Conservation (phyloP, 306 rosid species). For the Lotus japonicus region DNA sequence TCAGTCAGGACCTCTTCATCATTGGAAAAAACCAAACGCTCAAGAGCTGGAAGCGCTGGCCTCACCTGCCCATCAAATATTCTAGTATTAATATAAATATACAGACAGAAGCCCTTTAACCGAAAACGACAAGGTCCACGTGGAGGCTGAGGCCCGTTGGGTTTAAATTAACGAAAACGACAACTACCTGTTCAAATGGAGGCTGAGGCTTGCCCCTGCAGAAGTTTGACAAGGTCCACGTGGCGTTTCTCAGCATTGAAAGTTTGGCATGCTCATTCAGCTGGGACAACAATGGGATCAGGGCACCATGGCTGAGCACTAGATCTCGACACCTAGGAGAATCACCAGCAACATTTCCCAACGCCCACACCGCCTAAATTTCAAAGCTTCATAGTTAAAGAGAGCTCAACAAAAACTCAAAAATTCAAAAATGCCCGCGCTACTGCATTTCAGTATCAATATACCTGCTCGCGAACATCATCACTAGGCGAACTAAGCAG, state of each 20-base stretch:
- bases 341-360: slow-evolving; percentile 96
- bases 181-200: slow-evolving; percentile 64
- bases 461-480: slow-evolving; percentile 95
- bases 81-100: neutral
- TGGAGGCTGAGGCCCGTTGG: no score
- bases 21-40: slow-evolving; percentile 78
- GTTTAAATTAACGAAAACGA: neutral
- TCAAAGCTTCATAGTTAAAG: neutral
- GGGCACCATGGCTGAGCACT: slow-evolving; percentile 74
- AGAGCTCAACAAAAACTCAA: neutral
- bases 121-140: no score
- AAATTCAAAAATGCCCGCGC: neutral
- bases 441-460: neutral
- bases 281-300: slow-evolving; percentile 67
- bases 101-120: neutral
- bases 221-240: slow-evolving; percentile 90
- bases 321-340: slow-evolving; percentile 95
- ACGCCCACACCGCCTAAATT: slow-evolving; percentile 86
- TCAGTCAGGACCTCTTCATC: slow-evolving; percentile 94
- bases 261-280: slow-evolving; percentile 91
- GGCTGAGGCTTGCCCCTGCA: slow-evolving; percentile 98
- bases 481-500: slow-evolving; percentile 85
- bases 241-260: slow-evolving; percentile 91
- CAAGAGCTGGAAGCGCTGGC: slow-evolving; percentile 88
- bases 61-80: slow-evolving; percentile 50